Percentiles rank a stretch among this genome's conserved stretches.
phyloP scores from a whole-genome alignment of 768 basidiomycete genomes.

The Auricularia sp. region DNA sequence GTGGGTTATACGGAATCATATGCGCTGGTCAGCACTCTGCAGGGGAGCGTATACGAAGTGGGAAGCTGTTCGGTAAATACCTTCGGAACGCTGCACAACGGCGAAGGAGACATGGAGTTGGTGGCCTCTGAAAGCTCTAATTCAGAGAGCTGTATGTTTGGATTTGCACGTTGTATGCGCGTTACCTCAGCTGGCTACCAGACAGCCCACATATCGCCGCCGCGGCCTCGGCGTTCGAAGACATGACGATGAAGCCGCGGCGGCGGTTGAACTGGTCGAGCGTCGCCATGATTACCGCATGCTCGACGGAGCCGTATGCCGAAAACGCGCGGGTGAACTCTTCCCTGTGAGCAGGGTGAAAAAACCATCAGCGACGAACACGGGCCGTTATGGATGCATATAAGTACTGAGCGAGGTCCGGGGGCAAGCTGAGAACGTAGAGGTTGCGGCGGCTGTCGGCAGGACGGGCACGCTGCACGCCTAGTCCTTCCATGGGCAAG shows the following conservation, averaged over 20 bases:
- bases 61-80: background rate
- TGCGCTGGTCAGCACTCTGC: background rate
- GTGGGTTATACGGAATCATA: background rate
- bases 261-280: slow-evolving; percentile 10
- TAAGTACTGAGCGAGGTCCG: slow-evolving; percentile 6
- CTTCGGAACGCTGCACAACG: slow-evolving; percentile 9
- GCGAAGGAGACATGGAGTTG: slow-evolving; percentile 10
- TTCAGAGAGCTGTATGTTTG: too few relatives aligned
- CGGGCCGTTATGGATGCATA: background rate
- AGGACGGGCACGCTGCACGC: background rate
- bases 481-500: too few relatives aligned
- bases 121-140: slow-evolving; percentile 3
- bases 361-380: background rate
- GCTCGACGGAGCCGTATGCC: slow-evolving; percentile 3
- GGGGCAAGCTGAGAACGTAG: slow-evolving; percentile 9
- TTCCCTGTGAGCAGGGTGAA: background rate
- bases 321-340: slow-evolving; percentile 5
- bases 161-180: background rate
- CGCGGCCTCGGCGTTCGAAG: slow-evolving; percentile 5
- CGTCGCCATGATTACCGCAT: slow-evolving; percentile 9
- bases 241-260: slow-evolving; percentile 10
- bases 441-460: slow-evolving; percentile 6
- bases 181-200: background rate
- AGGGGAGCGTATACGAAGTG: background rate
- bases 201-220: slow-evolving; percentile 5